phyloP scores from a whole-genome alignment of 192 early-diverging fungal species.

The Linnemannia schmuckeri region DNA sequence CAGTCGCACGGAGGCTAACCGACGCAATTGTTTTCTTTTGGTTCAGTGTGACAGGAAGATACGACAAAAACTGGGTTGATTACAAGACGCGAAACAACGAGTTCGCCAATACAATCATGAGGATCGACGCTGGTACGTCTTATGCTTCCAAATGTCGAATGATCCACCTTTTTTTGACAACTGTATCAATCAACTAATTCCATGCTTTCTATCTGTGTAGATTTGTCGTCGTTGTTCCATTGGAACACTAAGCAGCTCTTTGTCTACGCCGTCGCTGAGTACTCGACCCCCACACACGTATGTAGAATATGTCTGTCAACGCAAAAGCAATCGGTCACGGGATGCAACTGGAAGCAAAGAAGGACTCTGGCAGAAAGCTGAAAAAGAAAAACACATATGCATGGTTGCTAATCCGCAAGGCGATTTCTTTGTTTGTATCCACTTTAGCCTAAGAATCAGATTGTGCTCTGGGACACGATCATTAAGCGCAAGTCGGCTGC shows the following conservation, averaged over 20 bases:
- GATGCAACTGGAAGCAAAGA: background rate
- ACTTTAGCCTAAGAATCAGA: slow-evolving; percentile 75
- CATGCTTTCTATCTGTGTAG: slow-evolving; percentile 53
- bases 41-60: slow-evolving; percentile 60
- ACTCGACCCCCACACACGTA: slow-evolving; percentile 77
- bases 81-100: slow-evolving; percentile 69
- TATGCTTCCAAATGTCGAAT: background rate
- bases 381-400: background rate
- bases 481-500: slow-evolving; percentile 78
- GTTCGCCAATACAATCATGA: slow-evolving; percentile 73
- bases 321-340: background rate
- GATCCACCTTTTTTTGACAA: background rate
- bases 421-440: slow-evolving; percentile 9
- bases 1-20: background rate
- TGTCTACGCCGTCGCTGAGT: slow-evolving; percentile 83
- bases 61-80: slow-evolving; percentile 66
- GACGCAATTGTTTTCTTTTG: background rate
- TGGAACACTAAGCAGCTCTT: slow-evolving; percentile 95
- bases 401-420: background rate
- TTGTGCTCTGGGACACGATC: slow-evolving; percentile 88
- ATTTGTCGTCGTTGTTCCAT: slow-evolving; percentile 83
- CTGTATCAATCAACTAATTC: background rate
- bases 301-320: slow-evolving; percentile 4
- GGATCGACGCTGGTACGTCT: slow-evolving; percentile 76
- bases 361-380: background rate